phyloP scores from a whole-genome alignment of 768 basidiomycete species.

The Boletales sp. region DNA sequence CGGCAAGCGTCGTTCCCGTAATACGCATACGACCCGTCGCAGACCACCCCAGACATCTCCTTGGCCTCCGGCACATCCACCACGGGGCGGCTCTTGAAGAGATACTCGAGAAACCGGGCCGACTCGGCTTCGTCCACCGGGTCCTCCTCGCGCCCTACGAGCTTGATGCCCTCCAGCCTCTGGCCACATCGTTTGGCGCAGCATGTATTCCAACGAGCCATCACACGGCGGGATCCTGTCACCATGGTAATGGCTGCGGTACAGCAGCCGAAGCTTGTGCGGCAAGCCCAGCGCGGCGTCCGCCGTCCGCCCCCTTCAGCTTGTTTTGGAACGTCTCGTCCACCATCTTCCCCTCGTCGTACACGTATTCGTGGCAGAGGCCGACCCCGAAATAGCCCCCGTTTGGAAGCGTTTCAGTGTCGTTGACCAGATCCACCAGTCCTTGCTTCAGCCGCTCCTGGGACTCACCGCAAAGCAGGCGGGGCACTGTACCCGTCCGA shows the following conservation, averaged over 20 bases:
- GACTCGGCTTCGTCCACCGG: too few species aligned
- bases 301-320: slow-evolving; percentile 9
- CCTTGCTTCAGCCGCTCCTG: background rate
- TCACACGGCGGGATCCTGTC: too few species aligned
- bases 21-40: background rate
- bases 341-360: background rate
- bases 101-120: too few species aligned
- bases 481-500: too few species aligned
- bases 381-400: slow-evolving; percentile 9
- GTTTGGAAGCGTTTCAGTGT: background rate
- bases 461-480: too few species aligned
- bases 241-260: background rate
- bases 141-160: too few species aligned
- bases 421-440: background rate
- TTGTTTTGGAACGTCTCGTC: background rate
- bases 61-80: background rate
- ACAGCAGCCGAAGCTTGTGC: slow-evolving; percentile 2
- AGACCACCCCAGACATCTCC: background rate
- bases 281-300: slow-evolving; percentile 2
- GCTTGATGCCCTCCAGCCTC: too few species aligned
- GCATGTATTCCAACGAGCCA: too few species aligned
- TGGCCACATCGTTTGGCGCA: too few species aligned
- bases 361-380: slow-evolving; percentile 10
- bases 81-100: too few species aligned
- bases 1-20: background rate